These are phyloP conservation scores for Pulveroboletus sp. DNA, from an alignment of 768 basidiomycete species.

Conservation along the genomic window DNA sequence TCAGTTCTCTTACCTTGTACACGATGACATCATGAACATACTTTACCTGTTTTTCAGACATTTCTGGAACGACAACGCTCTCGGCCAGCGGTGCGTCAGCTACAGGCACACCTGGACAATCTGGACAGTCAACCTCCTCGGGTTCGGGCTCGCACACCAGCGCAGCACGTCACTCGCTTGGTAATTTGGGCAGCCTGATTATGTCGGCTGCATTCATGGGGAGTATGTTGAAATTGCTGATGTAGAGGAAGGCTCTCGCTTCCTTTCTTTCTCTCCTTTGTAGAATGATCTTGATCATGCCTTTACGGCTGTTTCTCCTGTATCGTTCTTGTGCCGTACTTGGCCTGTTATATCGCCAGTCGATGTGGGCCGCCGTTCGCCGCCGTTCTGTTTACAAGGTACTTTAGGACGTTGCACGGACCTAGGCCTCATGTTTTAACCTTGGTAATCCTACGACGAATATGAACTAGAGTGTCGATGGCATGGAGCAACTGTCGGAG, in stretches of 20 bases:
- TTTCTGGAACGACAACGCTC: constrained; percentile 24
- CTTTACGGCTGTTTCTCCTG: background rate
- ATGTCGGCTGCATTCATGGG: constrained; percentile 16
- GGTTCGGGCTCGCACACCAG: too few relatives aligned
- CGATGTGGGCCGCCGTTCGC: background rate
- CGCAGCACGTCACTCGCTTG: background rate
- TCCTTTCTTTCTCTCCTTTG: background rate
- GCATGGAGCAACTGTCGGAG: too few relatives aligned
- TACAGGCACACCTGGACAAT: background rate
- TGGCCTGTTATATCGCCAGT: too few relatives aligned
- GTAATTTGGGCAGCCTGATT: constrained; percentile 8
- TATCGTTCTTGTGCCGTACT: background rate
- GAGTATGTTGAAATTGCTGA: constrained; percentile 14
- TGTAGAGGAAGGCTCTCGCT: too few relatives aligned
- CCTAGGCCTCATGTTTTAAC: background rate
- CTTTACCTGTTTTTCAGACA: constrained; percentile 10
- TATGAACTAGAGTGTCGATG: too few relatives aligned
- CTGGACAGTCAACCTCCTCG: constrained; percentile 1
- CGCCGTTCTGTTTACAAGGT: background rate
- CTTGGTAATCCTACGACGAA: background rate
- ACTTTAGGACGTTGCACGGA: background rate
- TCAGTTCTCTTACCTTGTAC: constrained; percentile 13
- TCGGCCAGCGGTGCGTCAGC: background rate
- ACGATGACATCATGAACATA: background rate
- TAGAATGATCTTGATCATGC: background rate